These are phyloP conservation scores for Gremmenia infestans DNA, from an alignment of 2,329 filamentous ascomycete genomes.

Conservation along the genomic window DNA sequence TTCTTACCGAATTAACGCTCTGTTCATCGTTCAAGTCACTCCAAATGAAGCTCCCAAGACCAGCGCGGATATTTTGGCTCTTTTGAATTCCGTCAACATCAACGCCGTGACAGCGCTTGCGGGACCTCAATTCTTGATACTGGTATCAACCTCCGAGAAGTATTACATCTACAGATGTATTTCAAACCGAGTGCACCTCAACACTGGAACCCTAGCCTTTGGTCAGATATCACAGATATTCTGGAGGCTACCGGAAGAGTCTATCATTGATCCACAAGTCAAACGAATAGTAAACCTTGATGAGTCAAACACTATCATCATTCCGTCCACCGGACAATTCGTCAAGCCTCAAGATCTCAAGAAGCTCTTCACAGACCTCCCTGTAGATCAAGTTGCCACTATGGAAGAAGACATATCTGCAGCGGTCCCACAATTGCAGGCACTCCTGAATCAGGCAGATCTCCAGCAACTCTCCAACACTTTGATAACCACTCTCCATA, in stretches of 20 bases:
- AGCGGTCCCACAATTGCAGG: constrained; percentile 17
- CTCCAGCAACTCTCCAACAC: constrained; percentile 13
- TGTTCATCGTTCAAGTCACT: constrained; percentile 24
- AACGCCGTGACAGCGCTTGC: constrained; percentile 27
- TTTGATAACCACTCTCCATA: constrained; percentile 6
- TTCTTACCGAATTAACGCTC: constrained; percentile 26
- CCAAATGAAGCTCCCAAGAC: constrained; percentile 5
- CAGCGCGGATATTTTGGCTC: constrained; percentile 11
- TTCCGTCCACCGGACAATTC: constrained; percentile 10
- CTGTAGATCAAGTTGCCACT: constrained; percentile 11
- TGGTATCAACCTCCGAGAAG: constrained; percentile 21
- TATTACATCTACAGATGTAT: constrained; percentile 28
- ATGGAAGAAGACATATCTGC: constrained; percentile 19
- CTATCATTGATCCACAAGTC: constrained; percentile 13
- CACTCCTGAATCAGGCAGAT: constrained; percentile 14
- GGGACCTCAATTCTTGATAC: constrained; percentile 24
- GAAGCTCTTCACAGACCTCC: constrained; percentile 9
- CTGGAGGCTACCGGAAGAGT: constrained; percentile 14
- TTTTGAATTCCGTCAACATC: constrained; percentile 23
- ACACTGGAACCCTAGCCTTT: constrained; percentile 20
- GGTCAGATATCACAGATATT: constrained; percentile 19
- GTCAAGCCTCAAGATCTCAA: constrained; percentile 12
- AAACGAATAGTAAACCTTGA: constrained; percentile 17
- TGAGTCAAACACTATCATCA: constrained; percentile 13
- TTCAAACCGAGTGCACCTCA: constrained; percentile 13